Base-by-base conservation (phyloP, 768 basidiomycete genomes). In the Termitomyces sp. region DNA sequence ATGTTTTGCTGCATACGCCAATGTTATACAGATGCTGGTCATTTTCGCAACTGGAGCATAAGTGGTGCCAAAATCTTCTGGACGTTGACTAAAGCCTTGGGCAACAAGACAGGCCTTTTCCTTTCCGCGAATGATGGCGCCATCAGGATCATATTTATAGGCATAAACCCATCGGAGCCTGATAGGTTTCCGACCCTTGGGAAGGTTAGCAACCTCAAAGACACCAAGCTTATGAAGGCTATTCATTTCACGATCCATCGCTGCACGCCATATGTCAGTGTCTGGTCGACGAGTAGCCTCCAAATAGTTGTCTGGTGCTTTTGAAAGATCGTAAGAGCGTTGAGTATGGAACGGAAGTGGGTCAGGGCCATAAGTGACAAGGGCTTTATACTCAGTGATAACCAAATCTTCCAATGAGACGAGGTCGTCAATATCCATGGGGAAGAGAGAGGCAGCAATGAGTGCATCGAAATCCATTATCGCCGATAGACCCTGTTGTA, bases 91-190 rank as follows among this genome's bases (percentile, higher is more conserved):
- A 44, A 63, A 68, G 1, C 71, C 71, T 36, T 65, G 58, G 0
- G 66, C 67, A 13, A 71, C 71, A 0, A 72, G n/a, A 0, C 69
- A 60, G 1, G 70, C 72, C 56, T 71, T 75, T 39, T 67, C 65
- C 43, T 62, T 68, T 0, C 70, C 69, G 30, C 32, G 32, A 0
- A 63, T 59, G 13, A 79, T 70, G 0, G 62, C 56, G 7, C 77
- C 79, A 36, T 74, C 57, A 1, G 67, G 55, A 55, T 80, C 65
- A 32, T 59, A 62, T 64, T 83, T 83, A 50, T 69, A 61, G 1
- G 62, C 65, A 56, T 66, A 76, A 1, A 74, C 74, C 76, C 77
- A 78, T 5, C 55, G 54, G 8, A 66, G 60, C 0, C 67, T 67
- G 14, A 80, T 70, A 0, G 71, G 58, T 30, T 67, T 71, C 0